These are phyloP conservation scores for Cytospora chrysosperma DNA, from an alignment of 2,329 filamentous ascomycete species.

Conservation along the genomic window DNA sequence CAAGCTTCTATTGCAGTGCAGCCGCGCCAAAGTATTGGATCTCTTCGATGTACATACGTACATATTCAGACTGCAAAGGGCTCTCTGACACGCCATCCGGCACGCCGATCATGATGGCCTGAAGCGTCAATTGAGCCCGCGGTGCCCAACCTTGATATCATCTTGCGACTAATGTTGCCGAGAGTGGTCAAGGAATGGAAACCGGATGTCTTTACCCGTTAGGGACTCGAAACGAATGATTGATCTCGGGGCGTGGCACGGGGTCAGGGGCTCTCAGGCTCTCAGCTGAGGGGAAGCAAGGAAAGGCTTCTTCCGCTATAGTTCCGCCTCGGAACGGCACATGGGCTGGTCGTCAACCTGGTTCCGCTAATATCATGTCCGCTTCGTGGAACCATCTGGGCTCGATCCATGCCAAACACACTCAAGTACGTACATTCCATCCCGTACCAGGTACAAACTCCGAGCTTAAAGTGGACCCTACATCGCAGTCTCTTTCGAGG, in stretches of 20 bases:
- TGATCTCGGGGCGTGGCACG: conserved; percentile 9
- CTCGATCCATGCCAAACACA: conserved; percentile 5
- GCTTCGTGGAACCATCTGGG: conserved; percentile 16
- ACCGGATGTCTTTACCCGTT: conserved; percentile 14
- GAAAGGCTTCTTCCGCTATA: conserved; percentile 18
- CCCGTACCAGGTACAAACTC: conserved; percentile 6
- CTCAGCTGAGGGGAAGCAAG: conserved; percentile 11
- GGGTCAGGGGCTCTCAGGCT: conserved; percentile 17
- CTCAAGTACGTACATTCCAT: neutral
- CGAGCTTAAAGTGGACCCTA: neutral
- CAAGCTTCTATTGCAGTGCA: neutral
- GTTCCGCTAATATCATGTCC: conserved; percentile 21
- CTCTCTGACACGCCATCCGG: neutral
- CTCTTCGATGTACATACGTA: neutral
- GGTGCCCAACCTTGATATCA: conserved; percentile 11
- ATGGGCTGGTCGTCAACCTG: conserved; percentile 10
- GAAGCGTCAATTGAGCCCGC: conserved; percentile 3
- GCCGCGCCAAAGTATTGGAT: neutral
- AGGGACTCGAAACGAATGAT: conserved; percentile 11
- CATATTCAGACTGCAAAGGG: neutral
- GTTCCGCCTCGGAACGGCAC: conserved; percentile 20
- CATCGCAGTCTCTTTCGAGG: neutral
- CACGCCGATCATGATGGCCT: neutral
- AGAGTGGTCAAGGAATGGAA: conserved; percentile 7
- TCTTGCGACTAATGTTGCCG: conserved; percentile 6